Conservation (phyloP, 1,139 yeast genomes). For the Scheffersomyces segobiensis region DNA sequence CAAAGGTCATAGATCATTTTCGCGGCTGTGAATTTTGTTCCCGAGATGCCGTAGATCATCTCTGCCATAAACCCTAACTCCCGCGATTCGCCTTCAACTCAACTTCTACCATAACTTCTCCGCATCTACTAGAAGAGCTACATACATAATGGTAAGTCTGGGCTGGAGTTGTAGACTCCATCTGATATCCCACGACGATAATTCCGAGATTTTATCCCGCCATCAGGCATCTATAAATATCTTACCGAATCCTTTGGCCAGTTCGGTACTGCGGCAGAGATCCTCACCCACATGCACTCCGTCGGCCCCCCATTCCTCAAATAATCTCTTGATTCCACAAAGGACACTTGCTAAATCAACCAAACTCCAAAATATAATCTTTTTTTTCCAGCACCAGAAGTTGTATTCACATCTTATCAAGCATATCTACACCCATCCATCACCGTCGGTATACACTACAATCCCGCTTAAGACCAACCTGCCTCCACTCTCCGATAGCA, state of each 20-base stretch:
- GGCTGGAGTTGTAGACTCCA: too few species aligned
- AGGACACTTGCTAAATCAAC: not conserved
- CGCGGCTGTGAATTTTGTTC: not conserved
- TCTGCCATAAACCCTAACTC: not conserved
- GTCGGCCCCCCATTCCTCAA: not conserved
- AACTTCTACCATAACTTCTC: not conserved
- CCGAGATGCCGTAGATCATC: not conserved
- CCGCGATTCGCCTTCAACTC: not conserved
- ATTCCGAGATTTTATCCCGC: not conserved
- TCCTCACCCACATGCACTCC: not conserved
- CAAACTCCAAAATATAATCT: not conserved
- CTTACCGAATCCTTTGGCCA: not conserved
- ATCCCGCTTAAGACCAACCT: not conserved
- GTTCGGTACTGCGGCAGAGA: not conserved
- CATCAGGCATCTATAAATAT: not conserved
- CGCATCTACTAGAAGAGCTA: too few species aligned
- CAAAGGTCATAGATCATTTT: not conserved
- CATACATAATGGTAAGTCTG: too few species aligned
- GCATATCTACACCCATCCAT: not conserved
- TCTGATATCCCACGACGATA: not conserved
- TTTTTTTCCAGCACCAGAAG: not conserved
- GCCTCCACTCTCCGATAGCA: not conserved
- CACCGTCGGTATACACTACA: not conserved
- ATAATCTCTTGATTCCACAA: not conserved
- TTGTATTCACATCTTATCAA: not conserved